Percentiles rank a stretch among this genome's conserved stretches.
Conservation (phyloP, 2,329 filamentous ascomycete species). For the Cladosporium sp. region DNA sequence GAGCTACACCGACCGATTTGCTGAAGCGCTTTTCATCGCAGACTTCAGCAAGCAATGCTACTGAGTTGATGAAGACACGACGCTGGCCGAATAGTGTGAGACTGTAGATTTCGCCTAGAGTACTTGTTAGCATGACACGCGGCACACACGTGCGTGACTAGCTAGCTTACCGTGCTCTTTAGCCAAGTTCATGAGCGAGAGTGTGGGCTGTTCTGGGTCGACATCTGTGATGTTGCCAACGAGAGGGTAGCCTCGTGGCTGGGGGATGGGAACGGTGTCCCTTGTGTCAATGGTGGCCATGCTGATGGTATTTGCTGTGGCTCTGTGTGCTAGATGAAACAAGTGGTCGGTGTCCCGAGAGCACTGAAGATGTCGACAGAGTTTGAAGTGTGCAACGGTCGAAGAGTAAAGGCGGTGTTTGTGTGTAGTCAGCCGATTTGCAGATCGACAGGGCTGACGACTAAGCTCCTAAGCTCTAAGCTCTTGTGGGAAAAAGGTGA, state of each 20-base stretch:
- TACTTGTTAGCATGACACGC: conserved; percentile 11
- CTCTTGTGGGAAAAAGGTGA: conserved; percentile 5
- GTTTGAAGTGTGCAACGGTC: background rate
- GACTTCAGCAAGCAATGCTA: conserved; percentile 42
- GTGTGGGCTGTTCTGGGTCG: conserved; percentile 58
- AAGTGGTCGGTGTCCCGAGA: background rate
- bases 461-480: conserved; percentile 11
- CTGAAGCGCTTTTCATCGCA: conserved; percentile 53
- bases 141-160: background rate
- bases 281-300: conserved; percentile 28
- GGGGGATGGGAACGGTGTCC: conserved; percentile 54
- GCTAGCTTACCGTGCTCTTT: conserved; percentile 26
- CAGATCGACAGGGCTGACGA: conserved; percentile 10
- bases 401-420: conserved; percentile 14
- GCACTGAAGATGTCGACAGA: background rate
- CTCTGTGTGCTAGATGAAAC: background rate
- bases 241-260: conserved; percentile 64
- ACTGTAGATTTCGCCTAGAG: conserved; percentile 27
- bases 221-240: conserved; percentile 68
- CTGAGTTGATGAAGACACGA: conserved; percentile 29
- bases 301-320: background rate
- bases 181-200: conserved; percentile 56
- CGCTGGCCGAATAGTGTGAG: conserved; percentile 26
- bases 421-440: conserved; percentile 13
- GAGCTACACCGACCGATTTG: conserved; percentile 56